These are phyloP conservation scores for Verticillium klebahnii DNA, from an alignment of 2,329 filamentous ascomycete species.

Conservation along the genomic window DNA sequence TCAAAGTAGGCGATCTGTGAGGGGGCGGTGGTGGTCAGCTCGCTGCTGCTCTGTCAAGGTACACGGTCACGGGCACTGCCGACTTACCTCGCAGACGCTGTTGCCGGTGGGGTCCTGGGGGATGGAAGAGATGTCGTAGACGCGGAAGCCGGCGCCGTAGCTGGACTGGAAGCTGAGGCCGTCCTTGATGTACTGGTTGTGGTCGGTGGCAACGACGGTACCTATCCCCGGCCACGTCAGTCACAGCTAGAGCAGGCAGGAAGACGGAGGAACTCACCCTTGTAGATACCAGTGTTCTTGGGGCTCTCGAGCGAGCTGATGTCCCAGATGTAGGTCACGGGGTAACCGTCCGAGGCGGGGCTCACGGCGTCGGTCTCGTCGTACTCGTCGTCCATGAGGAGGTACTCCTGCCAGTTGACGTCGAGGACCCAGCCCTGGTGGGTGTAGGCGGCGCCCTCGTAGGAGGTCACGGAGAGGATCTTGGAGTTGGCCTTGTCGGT, in stretches of 20 bases:
- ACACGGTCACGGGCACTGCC: background rate
- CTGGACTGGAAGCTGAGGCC: slow-evolving; percentile 37
- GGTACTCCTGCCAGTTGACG: slow-evolving; percentile 29
- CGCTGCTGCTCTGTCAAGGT: background rate
- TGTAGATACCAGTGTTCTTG: slow-evolving; percentile 32
- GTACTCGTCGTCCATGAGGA: slow-evolving; percentile 43
- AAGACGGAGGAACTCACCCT: slow-evolving; percentile 15
- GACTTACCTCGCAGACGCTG: slow-evolving; percentile 33
- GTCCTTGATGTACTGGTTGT: slow-evolving; percentile 34
- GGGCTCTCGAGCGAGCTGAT: slow-evolving; percentile 33
- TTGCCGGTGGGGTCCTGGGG: slow-evolving; percentile 35
- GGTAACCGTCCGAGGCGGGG: slow-evolving; percentile 31
- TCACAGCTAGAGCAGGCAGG: background rate
- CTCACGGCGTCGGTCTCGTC: slow-evolving; percentile 36
- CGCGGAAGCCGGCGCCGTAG: slow-evolving; percentile 34
- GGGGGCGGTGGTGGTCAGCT: background rate
- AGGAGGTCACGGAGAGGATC: slow-evolving; percentile 46
- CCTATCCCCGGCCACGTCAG: slow-evolving; percentile 25
- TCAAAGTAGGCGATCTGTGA: slow-evolving; percentile 13
- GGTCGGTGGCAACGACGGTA: slow-evolving; percentile 1
- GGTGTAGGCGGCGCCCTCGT: slow-evolving; percentile 46
- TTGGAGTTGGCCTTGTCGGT: slow-evolving; percentile 37
- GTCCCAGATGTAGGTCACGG: slow-evolving; percentile 42
- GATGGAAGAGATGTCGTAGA: slow-evolving; percentile 27
- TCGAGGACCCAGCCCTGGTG: slow-evolving; percentile 50